Evolutionary conservation across 371 early-diverging fungal genomes (phyloP).

Genomic region (Circinella umbellata): DNA sequence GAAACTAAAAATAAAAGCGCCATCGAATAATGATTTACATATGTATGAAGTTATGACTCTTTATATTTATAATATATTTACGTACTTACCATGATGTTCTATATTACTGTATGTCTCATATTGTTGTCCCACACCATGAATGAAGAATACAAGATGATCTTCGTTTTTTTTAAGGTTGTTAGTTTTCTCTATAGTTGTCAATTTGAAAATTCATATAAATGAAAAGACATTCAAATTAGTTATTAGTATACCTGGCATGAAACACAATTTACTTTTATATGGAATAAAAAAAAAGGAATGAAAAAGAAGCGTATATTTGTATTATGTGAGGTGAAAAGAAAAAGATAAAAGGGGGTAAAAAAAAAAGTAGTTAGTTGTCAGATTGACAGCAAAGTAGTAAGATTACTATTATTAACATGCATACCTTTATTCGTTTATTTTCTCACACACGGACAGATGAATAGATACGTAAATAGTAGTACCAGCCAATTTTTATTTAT

Average conservation of each 20-base stretch:
- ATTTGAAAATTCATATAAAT: not conserved
- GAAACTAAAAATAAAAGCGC: not conserved
- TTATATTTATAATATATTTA: not conserved
- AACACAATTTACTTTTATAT: too few species aligned
- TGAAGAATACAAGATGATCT: conserved; percentile 59
- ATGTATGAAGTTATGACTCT: not conserved
- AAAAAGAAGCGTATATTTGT: too few species aligned
- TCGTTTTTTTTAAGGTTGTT: not conserved
- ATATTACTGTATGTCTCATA: conserved; percentile 59
- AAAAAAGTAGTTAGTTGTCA: too few species aligned
- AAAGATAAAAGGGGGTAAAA: too few species aligned
- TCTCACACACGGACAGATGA: too few species aligned
- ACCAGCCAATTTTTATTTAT: too few species aligned
- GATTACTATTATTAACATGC: too few species aligned
- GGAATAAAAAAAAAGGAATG: too few species aligned
- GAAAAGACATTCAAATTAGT: not conserved
- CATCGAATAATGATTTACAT: conserved; percentile 26
- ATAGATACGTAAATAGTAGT: too few species aligned
- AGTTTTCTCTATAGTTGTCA: not conserved
- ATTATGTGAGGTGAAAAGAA: too few species aligned
- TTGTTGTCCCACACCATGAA: conserved; percentile 76
- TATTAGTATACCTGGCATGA: not conserved
- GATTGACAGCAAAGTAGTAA: too few species aligned
- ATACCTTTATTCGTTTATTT: too few species aligned
- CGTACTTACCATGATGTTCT: conserved; percentile 48